Evolutionary conservation across 129 eudicot species (phyloP), one percentile per base, ranked within the genome.

Genomic region (Helianthus tuberosus): DNA sequence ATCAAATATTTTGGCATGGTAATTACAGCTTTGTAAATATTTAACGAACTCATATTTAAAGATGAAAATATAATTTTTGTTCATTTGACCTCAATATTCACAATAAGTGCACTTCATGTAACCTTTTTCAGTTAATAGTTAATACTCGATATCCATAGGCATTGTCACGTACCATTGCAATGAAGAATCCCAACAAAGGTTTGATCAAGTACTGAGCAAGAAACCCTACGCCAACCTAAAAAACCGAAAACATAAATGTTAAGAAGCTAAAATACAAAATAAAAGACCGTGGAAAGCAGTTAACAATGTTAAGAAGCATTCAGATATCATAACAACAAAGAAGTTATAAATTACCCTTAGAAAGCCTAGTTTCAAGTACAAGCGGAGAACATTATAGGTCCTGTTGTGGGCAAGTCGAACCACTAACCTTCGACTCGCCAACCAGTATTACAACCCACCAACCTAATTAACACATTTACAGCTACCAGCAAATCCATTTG

Each of bases 191-290:
- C 74, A 94, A 82, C 29, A 87, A 0, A 12, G 99, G 99, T 73
- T 94, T 94, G 80, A 94, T 91, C 53, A 94, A 57, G 82, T 91
- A 94, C 70, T 94, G 99, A 35, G 99, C 97, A 68, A 94, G 87
- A 86, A 94, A 91, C 53, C 99, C 99, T 38, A 94, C 91, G 64
- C 99, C 99, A 10, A 94, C 98, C 98, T 94, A 83, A 61, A 80
- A 65, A 64, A 64, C 52, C 49, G 63, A 69, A 67, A 14, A 62
- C 44, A n/a, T 35, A 46, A n/a, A n/a, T n/a, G n/a, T n/a, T n/a
- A n/a, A n/a, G n/a, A n/a, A 67, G 68, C 51, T 62, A 35, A 61
- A 49, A 48, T 74, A 62, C 49, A 62, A 74, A 74, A 61, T 73
- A 36, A 62, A 48, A 47, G 51, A 15, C 49, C n/a, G 8, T 58